Percentiles rank a stretch among this genome's conserved stretches.
phyloP scores from a whole-genome alignment of 805 yeast species.

The Dipodascus geniculatus region DNA sequence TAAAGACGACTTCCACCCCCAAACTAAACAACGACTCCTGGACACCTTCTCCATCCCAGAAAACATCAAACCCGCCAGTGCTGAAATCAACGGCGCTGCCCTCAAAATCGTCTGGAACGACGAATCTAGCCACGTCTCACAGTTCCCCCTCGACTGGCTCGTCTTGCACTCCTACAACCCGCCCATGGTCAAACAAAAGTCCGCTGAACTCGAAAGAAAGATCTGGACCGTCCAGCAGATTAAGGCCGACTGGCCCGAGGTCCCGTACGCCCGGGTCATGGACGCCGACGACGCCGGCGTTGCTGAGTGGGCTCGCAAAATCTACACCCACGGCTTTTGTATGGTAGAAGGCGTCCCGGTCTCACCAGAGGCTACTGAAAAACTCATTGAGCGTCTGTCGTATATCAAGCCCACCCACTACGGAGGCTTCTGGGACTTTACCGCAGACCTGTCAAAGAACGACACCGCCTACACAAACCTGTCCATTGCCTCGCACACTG shows the following conservation, averaged over 20 bases:
- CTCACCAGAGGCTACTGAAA: constrained; percentile 45
- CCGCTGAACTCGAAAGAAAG: constrained; percentile 25
- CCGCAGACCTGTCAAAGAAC: constrained; percentile 51
- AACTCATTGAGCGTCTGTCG: constrained; percentile 43
- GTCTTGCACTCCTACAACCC: constrained; percentile 42
- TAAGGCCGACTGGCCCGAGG: constrained; percentile 32
- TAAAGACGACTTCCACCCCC: constrained; percentile 37
- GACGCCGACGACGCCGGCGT: constrained; percentile 32
- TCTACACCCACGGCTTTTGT: constrained; percentile 46
- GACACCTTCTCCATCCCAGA: constrained; percentile 37
- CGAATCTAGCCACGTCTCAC: constrained; percentile 30
- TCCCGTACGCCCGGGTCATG: constrained; percentile 39
- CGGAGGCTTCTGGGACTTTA: constrained; percentile 76
- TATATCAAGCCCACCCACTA: constrained; percentile 60
- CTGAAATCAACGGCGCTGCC: constrained; percentile 9
- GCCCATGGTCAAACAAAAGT: constrained; percentile 26
- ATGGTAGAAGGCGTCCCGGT: constrained; percentile 51
- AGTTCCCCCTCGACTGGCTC: constrained; percentile 33
- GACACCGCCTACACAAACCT: constrained; percentile 66
- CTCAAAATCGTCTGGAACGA: constrained; percentile 28
- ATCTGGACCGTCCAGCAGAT: constrained; percentile 38
- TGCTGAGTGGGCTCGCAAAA: constrained; percentile 36
- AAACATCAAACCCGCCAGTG: constrained; percentile 20
- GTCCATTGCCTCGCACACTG: constrained; percentile 54
- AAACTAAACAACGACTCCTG: constrained; percentile 48